These are phyloP conservation scores for Hirsutella thompsonii DNA, from an alignment of 2,329 filamentous ascomycete species.

Conservation along the genomic window DNA sequence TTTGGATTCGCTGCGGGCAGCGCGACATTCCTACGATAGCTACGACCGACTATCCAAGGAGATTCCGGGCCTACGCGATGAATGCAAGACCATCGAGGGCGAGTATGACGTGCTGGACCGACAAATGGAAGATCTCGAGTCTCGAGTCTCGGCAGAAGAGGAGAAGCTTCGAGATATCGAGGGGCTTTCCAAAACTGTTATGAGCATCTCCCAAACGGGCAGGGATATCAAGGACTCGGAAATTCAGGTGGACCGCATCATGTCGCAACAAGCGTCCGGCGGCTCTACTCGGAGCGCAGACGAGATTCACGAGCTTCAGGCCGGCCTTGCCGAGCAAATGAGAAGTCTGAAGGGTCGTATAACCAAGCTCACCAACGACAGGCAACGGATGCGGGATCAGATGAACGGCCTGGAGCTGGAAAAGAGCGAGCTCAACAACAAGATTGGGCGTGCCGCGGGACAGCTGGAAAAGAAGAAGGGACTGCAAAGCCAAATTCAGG, in stretches of 20 bases:
- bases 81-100: slow-evolving; percentile 47
- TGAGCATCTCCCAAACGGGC: slow-evolving; percentile 59
- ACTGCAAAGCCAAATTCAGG: slow-evolving; percentile 58
- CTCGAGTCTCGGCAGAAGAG: slow-evolving; percentile 48
- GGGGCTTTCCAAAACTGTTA: slow-evolving; percentile 61
- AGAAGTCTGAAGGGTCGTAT: slow-evolving; percentile 51
- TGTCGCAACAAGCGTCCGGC: slow-evolving; percentile 61
- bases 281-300: slow-evolving; percentile 58
- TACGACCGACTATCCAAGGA: slow-evolving; percentile 60
- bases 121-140: slow-evolving; percentile 56
- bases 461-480: slow-evolving; percentile 72
- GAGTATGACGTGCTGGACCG: slow-evolving; percentile 48
- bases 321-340: slow-evolving; percentile 52
- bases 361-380: slow-evolving; percentile 53
- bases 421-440: slow-evolving; percentile 59
- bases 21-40: slow-evolving; percentile 57
- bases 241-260: slow-evolving; percentile 60
- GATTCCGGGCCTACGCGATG: slow-evolving; percentile 53
- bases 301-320: slow-evolving; percentile 70
- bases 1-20: slow-evolving; percentile 47
- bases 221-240: slow-evolving; percentile 61
- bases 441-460: slow-evolving; percentile 55
- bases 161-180: slow-evolving; percentile 61
- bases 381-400: slow-evolving; percentile 55
- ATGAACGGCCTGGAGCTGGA: slow-evolving; percentile 65